A percentile compares a stretch with the other conserved stretches of the same genome.
phyloP scores from a whole-genome alignment of 1,284 basidiomycete genomes.

The Malassezia obtusa region DNA sequence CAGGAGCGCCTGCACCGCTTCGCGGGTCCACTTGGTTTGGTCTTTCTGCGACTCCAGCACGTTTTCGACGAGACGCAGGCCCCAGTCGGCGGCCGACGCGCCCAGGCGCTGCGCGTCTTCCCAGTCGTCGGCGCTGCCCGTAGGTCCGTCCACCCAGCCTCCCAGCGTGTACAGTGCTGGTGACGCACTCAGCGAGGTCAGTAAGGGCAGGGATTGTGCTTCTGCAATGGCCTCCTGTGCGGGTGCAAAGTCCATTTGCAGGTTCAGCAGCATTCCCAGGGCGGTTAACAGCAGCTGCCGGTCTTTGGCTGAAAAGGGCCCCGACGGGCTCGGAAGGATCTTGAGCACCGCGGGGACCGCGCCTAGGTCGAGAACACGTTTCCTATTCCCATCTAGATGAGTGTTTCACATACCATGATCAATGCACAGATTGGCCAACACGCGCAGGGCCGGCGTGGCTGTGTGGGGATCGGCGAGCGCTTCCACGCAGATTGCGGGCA shows the following conservation, averaged over 20 bases:
- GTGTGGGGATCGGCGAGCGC: background rate
- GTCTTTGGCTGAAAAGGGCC: background rate
- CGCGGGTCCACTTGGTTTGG: constrained; percentile 18
- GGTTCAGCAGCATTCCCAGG: constrained; percentile 6
- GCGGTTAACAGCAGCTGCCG: background rate
- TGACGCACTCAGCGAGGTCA: background rate
- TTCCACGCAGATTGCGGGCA: constrained; percentile 1
- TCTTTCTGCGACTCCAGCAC: background rate
- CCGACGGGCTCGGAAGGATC: background rate
- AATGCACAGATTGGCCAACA: constrained; percentile 13
- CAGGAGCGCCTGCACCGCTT: constrained; percentile 60
- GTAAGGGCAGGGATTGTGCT: background rate
- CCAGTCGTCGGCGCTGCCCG: background rate
- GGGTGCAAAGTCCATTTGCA: constrained; percentile 7
- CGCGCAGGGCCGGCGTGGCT: constrained; percentile 6
- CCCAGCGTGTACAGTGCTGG: background rate
- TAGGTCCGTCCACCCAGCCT: background rate
- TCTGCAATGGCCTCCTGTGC: background rate
- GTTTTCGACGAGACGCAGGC: background rate
- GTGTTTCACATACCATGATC: constrained; percentile 1
- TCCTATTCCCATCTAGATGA: background rate
- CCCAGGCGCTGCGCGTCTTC: background rate
- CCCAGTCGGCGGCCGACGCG: background rate
- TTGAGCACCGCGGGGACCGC: background rate
- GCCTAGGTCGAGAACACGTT: background rate